Base-by-base conservation (phyloP, 1,284 basidiomycete species). In the Mycosarcoma mackinlayi region DNA sequence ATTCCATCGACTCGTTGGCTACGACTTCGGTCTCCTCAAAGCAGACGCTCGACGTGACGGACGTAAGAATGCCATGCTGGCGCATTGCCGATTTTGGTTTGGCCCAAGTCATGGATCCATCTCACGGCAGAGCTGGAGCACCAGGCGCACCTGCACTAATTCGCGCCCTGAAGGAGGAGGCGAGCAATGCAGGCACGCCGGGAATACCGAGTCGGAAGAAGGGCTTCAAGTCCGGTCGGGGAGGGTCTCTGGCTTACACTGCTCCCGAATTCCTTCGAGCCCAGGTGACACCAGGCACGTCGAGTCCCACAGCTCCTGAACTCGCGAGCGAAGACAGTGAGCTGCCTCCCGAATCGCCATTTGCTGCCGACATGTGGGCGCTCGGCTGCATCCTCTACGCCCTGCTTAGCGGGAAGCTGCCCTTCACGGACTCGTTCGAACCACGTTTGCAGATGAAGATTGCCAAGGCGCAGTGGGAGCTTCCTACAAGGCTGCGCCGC, bases 1-100 rank as follows among this genome's bases (percentile, higher is more conserved):
- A 61, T 25, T 71, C 68, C 1, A 44, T 66, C 55, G 50, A 42
- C 27, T 66, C 68, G 4, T 40, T 60, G 38, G 42, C 25, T 18
- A 48, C 68, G 14, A 51, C 55, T 8, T 60, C 67, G 11, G 23
- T 58, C 44, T 85, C 18, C 85, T 86, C 21, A 85, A 86, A 34
- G 21, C 63, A 51, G 25, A 60, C 57, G 7, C 57, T 66, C 33
- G 63, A 66, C 28, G 35, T 55, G 21, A 48, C 46, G 24, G 85
- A 85, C 18, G 85, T 85, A 58, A 82, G 85, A 71, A 71, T 69
- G 71, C 69, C 72, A 8, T 71, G 64, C 45, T 83, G 82, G 82
- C 70, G 80, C 24, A 50, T 94, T 34, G 86, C 86, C 41, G 92
- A 94, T 83, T 94, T 94, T 84, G 92, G 92, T 48, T 87, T 94